Conservation (phyloP, 1,284 basidiomycete species). For the Grifola frondosa region DNA sequence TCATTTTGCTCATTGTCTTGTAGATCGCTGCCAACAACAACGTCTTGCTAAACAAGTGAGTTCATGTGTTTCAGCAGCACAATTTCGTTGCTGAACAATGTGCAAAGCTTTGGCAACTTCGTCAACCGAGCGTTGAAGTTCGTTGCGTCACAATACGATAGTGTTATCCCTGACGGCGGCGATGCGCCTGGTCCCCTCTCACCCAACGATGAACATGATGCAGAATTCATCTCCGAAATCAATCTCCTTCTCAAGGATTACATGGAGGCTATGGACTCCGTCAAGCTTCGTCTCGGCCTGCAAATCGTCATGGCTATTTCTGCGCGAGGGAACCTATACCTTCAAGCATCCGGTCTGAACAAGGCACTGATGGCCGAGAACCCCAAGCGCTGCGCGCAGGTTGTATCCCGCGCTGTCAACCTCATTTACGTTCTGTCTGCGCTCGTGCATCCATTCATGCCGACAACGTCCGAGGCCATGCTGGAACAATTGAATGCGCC, state of each 20-base stretch:
- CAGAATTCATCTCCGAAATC: conserved; percentile 79
- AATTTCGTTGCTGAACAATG: conserved; percentile 8
- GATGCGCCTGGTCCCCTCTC: conserved; percentile 69
- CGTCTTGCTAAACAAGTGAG: conserved; percentile 89
- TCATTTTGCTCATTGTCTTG: not conserved
- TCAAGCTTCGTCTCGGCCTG: conserved; percentile 87
- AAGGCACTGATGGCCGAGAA: conserved; percentile 85
- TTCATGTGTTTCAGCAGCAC: not conserved
- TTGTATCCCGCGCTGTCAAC: conserved; percentile 89
- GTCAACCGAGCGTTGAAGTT: conserved; percentile 96
- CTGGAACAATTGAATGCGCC: conserved; percentile 91
- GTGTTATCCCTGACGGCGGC: conserved; percentile 76
- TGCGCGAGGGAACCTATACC: conserved; percentile 90
- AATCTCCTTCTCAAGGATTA: conserved; percentile 83
- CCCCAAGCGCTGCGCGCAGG: conserved; percentile 85
- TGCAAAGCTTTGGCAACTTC: conserved; percentile 88
- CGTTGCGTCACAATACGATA: conserved; percentile 82
- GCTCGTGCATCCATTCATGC: conserved; percentile 96
- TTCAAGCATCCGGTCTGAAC: conserved; percentile 90
- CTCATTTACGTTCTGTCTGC: conserved; percentile 90
- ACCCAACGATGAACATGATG: conserved; percentile 67
- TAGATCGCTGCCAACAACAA: conserved; percentile 93
- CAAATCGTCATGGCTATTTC: conserved; percentile 91
- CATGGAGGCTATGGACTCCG: conserved; percentile 86
- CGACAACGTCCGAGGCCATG: conserved; percentile 81